phyloP scores from a whole-genome alignment of 495 filamentous ascomycete genomes.

The Neurospora tetraspora region DNA sequence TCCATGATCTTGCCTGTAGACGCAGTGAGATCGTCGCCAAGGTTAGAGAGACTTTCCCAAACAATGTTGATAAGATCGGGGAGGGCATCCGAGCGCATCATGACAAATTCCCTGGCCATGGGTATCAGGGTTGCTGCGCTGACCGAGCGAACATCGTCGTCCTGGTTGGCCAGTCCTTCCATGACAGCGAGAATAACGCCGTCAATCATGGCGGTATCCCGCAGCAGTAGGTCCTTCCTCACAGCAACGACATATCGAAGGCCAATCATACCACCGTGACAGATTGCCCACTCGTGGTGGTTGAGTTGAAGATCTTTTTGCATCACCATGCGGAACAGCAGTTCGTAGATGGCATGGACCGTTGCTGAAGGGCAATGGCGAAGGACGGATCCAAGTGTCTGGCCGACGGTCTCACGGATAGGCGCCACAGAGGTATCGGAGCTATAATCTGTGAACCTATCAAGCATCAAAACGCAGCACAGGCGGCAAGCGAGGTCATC shows the following conservation, averaged over 20 bases:
- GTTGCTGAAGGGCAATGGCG: conserved; percentile 64
- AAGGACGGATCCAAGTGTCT: conserved; percentile 81
- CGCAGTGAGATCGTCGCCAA: conserved; percentile 92
- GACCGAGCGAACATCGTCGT: conserved; percentile 94
- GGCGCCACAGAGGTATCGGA: conserved; percentile 95
- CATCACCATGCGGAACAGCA: conserved; percentile 84
- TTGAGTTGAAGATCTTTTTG: conserved; percentile 66
- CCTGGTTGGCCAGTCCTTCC: conserved; percentile 81
- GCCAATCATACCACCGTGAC: conserved; percentile 96
- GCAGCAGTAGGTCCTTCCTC: conserved; percentile 78
- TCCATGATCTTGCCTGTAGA: conserved; percentile 98
- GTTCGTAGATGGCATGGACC: conserved; percentile 69
- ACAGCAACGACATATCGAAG: conserved; percentile 90
- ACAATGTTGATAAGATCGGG: conserved; percentile 82
- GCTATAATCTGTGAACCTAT: conserved; percentile 94
- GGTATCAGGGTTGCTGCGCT: conserved; percentile 94
- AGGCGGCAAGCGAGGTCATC: conserved; percentile 89
- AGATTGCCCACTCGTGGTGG: conserved; percentile 78
- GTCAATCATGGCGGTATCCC: conserved; percentile 77
- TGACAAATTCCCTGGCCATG: conserved; percentile 88
- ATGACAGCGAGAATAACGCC: conserved; percentile 87
- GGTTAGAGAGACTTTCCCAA: conserved; percentile 90
- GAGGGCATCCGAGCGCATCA: conserved; percentile 64
- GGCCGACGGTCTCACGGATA: conserved; percentile 93
- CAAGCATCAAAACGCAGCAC: conserved; percentile 91